Conservation (phyloP, 768 basidiomycete species). For the Lentinula boryana region DNA sequence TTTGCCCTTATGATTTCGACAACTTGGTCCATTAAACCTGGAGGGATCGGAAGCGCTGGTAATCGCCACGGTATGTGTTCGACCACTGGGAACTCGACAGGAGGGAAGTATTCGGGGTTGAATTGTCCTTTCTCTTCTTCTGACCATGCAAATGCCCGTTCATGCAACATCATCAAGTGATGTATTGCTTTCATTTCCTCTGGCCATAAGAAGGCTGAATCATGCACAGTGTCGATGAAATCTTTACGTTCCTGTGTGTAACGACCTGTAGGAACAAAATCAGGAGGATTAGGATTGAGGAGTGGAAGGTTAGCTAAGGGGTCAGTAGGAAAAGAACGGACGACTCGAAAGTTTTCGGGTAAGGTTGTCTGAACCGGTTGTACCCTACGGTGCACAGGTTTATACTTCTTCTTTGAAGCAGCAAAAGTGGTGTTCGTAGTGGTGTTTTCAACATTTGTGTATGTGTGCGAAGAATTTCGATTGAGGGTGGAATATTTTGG, state of each 20-base stretch:
- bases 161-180: conserved; percentile 16
- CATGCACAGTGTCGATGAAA: conserved; percentile 13
- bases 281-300: conserved; percentile 14
- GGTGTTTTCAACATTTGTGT: too few relatives aligned
- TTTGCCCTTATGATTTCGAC: conserved; percentile 26
- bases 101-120: conserved; percentile 13
- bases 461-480: too few relatives aligned
- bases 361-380: conserved; percentile 10
- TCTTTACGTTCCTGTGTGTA: conserved; percentile 17
- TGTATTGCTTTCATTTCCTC: conserved; percentile 20
- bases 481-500: too few relatives aligned
- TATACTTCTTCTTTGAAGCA: conserved; percentile 15
- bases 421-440: neutral
- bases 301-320: conserved; percentile 16
- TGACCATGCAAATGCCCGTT: conserved; percentile 23
- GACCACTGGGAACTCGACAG: conserved; percentile 14
- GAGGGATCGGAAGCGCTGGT: conserved; percentile 5
- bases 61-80: conserved; percentile 17
- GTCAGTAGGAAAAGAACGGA: conserved; percentile 13
- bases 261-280: conserved; percentile 14
- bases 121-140: conserved; percentile 21
- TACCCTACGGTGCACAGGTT: conserved; percentile 14
- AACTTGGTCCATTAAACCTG: conserved; percentile 25
- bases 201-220: conserved; percentile 17
- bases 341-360: conserved; percentile 10